Base-by-base conservation (phyloP, 1,284 basidiomycete genomes). In the Austroboletus novae-zelandiae region DNA sequence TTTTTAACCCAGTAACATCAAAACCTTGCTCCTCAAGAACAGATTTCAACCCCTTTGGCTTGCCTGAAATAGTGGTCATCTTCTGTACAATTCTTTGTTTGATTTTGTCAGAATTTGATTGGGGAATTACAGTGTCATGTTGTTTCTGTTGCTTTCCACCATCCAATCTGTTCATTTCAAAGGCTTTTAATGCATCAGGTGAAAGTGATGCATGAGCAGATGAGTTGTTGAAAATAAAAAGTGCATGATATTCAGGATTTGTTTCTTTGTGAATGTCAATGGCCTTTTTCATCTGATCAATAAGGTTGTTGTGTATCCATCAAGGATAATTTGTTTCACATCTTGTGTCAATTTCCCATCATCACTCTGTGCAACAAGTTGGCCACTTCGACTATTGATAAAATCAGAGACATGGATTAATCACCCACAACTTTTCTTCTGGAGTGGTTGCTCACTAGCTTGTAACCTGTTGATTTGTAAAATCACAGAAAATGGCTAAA, bases 201-300 rank as follows among this genome's bases (percentile, higher is more conserved):
- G 56, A 9, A 63, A 53, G 35, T 9, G 62, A 57, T 13, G 58
- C 59, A 54, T 71, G 70, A 30, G 61, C 64, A 2, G 65, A 69
- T 10, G 69, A 71, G 27, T 71, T 61, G 48, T 72, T 62, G 50
- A 71, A 71, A 17, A 71, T 59, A 40, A 72, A 71, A 0, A 71
- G 45, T 1, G 56, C 59, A 9, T 61, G 56, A 20, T 55, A 56
- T 69, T 61, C 51, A 64, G 65, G 20, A 66, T 58, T 4, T 46
- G 15, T 39, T 13, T 27, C 7, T n/a, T 40, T 40, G 10, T 40
- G 39, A 14, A 40, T 40, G 3, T 25, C 23, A 43, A 70, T 61
- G 18, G 64, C 57, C 10, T 48, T 4, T 45, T 56, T 54, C 5
- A 67, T 43, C 39, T 69, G 66, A 6, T 45, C 49, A 25, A 67